These are phyloP conservation scores for Avena insularis DNA, from an alignment of 176 grass and related monocot species.

Conservation along the genomic window DNA sequence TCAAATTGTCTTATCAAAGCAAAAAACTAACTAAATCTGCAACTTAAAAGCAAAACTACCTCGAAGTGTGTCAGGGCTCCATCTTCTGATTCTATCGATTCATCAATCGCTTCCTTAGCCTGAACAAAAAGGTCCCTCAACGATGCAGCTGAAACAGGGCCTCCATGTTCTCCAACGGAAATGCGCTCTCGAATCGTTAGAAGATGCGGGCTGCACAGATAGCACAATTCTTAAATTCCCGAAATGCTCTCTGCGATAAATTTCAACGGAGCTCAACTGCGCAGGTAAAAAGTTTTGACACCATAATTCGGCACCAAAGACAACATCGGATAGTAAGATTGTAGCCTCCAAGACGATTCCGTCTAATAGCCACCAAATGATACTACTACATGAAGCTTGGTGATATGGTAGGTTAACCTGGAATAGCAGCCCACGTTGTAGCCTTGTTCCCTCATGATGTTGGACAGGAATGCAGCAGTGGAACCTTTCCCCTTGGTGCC, in stretches of 20 bases:
- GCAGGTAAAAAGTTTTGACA: background rate
- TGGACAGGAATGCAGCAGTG: conserved; percentile 73
- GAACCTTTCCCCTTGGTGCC: conserved; percentile 99
- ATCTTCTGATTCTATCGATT: conserved; percentile 80
- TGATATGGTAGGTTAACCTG: conserved; percentile 55
- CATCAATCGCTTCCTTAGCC: conserved; percentile 69
- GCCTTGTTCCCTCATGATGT: conserved; percentile 84
- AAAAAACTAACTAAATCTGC: background rate
- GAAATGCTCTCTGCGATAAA: no score
- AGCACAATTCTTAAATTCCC: background rate
- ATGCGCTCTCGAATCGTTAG: conserved; percentile 82
- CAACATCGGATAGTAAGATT: background rate
- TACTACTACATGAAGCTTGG: background rate
- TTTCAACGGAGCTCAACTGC: background rate
- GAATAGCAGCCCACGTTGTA: conserved; percentile 88
- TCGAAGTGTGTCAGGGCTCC: conserved; percentile 86
- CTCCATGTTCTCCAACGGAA: conserved; percentile 74
- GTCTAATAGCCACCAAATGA: background rate
- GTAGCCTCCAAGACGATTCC: background rate
- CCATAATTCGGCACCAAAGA: background rate
- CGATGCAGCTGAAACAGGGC: conserved; percentile 61
- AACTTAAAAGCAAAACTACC: conserved; percentile 48
- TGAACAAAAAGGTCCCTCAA: conserved; percentile 60
- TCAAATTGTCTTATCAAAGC: background rate
- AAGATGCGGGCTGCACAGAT: conserved; percentile 76